A percentile compares a stretch with the other conserved stretches of the same genome.
These are phyloP conservation scores for Inonotus obliquus DNA, from an alignment of 1,284 basidiomycete genomes.

Conservation along the genomic window DNA sequence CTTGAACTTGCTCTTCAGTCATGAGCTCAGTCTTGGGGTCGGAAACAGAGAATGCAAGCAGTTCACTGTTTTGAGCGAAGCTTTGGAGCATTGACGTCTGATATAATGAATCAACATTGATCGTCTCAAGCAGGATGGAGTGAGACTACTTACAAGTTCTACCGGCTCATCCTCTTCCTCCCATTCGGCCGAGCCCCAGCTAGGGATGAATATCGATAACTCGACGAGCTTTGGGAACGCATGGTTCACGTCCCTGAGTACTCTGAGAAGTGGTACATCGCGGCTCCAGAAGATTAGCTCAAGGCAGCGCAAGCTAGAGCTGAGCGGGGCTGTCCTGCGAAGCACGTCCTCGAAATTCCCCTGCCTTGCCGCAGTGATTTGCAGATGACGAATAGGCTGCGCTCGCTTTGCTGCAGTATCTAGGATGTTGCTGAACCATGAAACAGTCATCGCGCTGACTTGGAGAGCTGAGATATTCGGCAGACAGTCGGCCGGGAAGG, in stretches of 20 bases:
- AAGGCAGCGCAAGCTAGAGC: constrained; percentile 5
- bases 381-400: constrained; percentile 7
- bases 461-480: constrained; percentile 9
- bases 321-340: not conserved
- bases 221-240: constrained; percentile 13
- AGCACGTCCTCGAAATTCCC: constrained; percentile 3
- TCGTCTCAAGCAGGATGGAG: not conserved
- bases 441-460: constrained; percentile 12
- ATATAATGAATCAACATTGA: not conserved
- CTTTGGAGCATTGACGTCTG: constrained; percentile 1
- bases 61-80: constrained; percentile 3
- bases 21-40: not conserved
- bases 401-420: not conserved
- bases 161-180: not conserved
- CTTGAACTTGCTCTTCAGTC: not conserved
- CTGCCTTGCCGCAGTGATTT: constrained; percentile 10
- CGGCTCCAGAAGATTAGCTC: constrained; percentile 16
- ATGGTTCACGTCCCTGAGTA: not conserved
- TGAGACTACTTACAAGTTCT: not conserved
- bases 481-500: constrained; percentile 5
- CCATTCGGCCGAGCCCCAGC: not conserved
- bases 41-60: constrained; percentile 11
- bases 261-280: not conserved
- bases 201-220: constrained; percentile 10
- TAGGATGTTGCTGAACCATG: constrained; percentile 8